Evolutionary conservation across 2,329 filamentous ascomycete genomes (phyloP).

Genomic region (Cercospora brassicicola): DNA sequence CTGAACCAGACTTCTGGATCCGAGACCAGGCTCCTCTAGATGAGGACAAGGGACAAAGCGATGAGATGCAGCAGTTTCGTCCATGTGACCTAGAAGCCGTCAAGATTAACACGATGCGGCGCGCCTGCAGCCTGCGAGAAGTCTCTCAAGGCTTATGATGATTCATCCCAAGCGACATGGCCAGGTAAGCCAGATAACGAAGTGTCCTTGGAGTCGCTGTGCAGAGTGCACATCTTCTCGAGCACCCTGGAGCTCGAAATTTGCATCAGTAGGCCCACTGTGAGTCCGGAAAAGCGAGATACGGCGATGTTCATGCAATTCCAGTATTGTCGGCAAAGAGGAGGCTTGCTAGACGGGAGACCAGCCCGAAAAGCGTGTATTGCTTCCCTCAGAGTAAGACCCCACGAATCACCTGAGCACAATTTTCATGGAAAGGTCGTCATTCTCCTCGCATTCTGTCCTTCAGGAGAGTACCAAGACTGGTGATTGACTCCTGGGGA

Average conservation of each 20-base stretch:
- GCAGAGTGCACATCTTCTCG: not conserved
- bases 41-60: not conserved
- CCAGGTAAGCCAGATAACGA: not conserved
- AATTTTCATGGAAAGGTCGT: not conserved
- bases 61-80: not conserved
- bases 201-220: not conserved
- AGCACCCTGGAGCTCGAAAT: not conserved
- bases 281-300: not conserved
- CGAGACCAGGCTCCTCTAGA: not conserved
- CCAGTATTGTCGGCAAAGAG: not conserved
- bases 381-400: not conserved
- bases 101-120: not conserved
- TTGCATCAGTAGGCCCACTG: not conserved
- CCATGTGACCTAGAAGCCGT: not conserved
- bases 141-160: not conserved
- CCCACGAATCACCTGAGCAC: not conserved
- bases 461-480: not conserved
- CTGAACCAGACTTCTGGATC: not conserved
- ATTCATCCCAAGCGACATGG: not conserved
- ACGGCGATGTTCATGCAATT: not conserved
- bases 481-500: not conserved
- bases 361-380: not conserved
- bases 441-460: not conserved
- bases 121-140: not conserved
- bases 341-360: not conserved